Base-by-base conservation (phyloP, 306 rosid genomes). In the Myrica gale region DNA sequence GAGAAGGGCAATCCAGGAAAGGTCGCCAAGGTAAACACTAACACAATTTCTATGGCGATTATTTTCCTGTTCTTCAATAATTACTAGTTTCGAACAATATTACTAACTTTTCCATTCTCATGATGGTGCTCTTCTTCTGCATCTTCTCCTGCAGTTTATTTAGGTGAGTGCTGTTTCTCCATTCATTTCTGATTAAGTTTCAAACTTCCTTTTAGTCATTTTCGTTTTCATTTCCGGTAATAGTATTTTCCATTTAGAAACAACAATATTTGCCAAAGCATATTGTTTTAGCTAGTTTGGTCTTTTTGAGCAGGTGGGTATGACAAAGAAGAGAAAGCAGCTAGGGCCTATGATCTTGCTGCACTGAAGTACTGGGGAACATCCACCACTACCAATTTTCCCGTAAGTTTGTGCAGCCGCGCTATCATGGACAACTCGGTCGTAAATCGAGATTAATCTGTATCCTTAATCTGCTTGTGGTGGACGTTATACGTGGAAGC, bases 281-380 rank as follows among this genome's bases (percentile, higher is more conserved):
- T 9, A 19, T 57, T 2, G 3, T 21, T n/a, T 20, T 9, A 7
- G 5, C 51, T 26, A 32, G 37, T 11, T 39, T 58, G 44, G 68
- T n/a, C 37, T 39, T 23, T 52, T 43, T 66, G 62, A 65, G 9
- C 57, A 92, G 99, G 99, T 78, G 99, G 99, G 39, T 96, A 96
- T 90, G 99, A 96, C 65, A 96, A 96, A 86, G 99, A 96, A 87
- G 99, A 96, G 76, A 96, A 96, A 82, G 99, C 99, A 69, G 99
- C 99, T 76, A 92, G 98, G 88, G 92, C 99, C 32, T 96, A 92
- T 66, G 99, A 96, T 89, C 87, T 96, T 82, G 98, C 99, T 68
- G 99, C 99, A 74, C 82, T 96, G 16, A 96, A 96, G 83, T 96
- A 92, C 74, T 96, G 99, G 99, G 99, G 99, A 50, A 84, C 99